Percentiles rank a stretch among this genome's conserved stretches.
These are phyloP conservation scores for Auricularia heimuer DNA, from an alignment of 768 basidiomycete genomes.

Conservation along the genomic window DNA sequence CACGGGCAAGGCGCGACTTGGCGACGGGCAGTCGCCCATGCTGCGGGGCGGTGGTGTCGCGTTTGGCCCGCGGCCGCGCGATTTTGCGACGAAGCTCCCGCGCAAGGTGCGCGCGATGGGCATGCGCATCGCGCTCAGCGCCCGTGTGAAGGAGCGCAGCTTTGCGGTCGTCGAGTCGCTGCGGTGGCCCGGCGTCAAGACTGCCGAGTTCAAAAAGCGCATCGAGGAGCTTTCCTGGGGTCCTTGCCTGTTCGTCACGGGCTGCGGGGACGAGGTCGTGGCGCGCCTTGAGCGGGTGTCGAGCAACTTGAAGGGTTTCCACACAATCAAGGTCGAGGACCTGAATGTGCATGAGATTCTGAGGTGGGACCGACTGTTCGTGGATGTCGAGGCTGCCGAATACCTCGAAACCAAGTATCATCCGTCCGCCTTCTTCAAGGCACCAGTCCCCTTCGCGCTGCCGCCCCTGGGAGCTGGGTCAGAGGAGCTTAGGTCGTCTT, in stretches of 20 bases:
- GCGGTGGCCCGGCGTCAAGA: slow-evolving; percentile 66
- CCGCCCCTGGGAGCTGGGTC: neutral
- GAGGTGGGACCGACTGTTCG: slow-evolving; percentile 69
- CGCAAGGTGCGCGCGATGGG: slow-evolving; percentile 90
- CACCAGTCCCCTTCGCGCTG: neutral
- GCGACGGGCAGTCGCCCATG: slow-evolving; percentile 81
- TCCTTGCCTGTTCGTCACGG: slow-evolving; percentile 71
- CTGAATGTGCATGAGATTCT: slow-evolving; percentile 75
- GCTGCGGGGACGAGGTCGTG: slow-evolving; percentile 39
- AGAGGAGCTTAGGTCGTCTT: neutral
- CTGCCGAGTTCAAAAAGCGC: slow-evolving; percentile 51
- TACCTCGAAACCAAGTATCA: slow-evolving; percentile 39
- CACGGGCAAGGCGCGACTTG: slow-evolving; percentile 78
- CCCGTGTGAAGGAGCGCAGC: slow-evolving; percentile 63
- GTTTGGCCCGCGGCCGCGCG: slow-evolving; percentile 83
- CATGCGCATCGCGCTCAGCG: slow-evolving; percentile 80
- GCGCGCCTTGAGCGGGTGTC: slow-evolving; percentile 49
- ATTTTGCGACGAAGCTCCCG: slow-evolving; percentile 88
- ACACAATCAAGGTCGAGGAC: slow-evolving; percentile 52
- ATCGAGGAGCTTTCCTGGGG: slow-evolving; percentile 57
- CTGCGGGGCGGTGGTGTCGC: slow-evolving; percentile 86
- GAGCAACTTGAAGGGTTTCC: slow-evolving; percentile 61
- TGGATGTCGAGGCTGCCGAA: slow-evolving; percentile 79
- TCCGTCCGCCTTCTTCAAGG: neutral
- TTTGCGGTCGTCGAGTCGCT: slow-evolving; percentile 68